Conservation (phyloP, 176 grass and related monocot genomes). For the Oryza glaberrima region DNA sequence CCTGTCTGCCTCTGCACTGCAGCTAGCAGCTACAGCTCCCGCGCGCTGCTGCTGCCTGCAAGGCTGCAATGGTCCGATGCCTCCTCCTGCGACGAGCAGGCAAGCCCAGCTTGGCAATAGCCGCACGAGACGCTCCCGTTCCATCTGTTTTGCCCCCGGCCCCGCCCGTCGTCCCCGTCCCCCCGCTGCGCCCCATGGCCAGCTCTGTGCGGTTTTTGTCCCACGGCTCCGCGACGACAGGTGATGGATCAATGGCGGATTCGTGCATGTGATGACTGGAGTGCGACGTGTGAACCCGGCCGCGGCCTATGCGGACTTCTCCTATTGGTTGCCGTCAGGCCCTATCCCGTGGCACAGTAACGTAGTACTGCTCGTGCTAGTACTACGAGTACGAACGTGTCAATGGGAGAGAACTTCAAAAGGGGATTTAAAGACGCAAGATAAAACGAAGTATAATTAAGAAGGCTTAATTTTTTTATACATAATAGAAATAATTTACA, state of each 20-base stretch:
- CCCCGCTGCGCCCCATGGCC: neutral
- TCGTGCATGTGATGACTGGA: neutral
- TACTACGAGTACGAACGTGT: no score
- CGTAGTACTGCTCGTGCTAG: no score
- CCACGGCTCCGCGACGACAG: neutral
- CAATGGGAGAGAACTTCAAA: no score
- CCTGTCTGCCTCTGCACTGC: neutral
- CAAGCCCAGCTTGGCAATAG: constrained; percentile 14
- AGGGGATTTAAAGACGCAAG: no score
- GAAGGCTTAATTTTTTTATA: no score
- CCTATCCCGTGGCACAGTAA: neutral
- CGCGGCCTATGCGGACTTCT: neutral
- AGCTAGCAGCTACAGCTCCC: neutral
- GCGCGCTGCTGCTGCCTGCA: neutral
- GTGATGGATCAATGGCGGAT: neutral
- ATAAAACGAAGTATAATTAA: no score
- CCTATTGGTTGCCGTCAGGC: neutral
- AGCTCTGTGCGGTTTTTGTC: neutral
- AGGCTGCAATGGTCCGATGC: constrained; percentile 20
- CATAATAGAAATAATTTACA: no score
- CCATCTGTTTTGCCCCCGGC: constrained; percentile 47
- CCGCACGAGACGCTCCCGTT: constrained; percentile 26
- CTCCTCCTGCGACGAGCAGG: neutral
- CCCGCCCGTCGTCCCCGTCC: neutral
- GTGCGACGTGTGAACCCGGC: neutral